Percentiles rank a stretch among this genome's conserved stretches.
phyloP scores from a whole-genome alignment of 441 rosid genomes.

The Populus hybrid region DNA sequence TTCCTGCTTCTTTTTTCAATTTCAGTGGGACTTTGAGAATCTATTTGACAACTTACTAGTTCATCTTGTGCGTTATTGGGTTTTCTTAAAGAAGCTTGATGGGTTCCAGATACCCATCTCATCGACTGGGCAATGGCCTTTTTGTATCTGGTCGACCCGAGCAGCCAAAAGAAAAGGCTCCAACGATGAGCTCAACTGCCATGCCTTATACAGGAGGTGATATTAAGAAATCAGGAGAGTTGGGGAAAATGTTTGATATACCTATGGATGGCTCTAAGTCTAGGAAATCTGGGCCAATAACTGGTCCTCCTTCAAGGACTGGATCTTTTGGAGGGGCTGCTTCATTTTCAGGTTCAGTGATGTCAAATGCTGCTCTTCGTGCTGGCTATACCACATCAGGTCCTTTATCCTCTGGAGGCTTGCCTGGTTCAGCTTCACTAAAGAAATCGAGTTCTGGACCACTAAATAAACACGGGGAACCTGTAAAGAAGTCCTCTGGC shows the following conservation, averaged over 20 bases:
- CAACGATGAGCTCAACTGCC: conserved; percentile 22
- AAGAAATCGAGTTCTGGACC: conserved; percentile 84
- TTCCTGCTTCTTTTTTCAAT: background rate
- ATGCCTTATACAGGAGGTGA: too few species aligned
- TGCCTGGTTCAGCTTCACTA: conserved; percentile 58
- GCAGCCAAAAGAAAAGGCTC: conserved; percentile 51
- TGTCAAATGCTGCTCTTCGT: conserved; percentile 36
- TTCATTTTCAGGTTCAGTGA: conserved; percentile 37
- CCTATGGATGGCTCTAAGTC: conserved; percentile 43
- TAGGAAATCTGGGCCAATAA: conserved; percentile 48
- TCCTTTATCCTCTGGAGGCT: conserved; percentile 45
- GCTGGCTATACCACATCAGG: conserved; percentile 45
- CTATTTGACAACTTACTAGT: background rate
- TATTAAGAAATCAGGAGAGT: conserved; percentile 15
- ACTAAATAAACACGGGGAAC: conserved; percentile 76
- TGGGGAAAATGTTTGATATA: conserved; percentile 49
- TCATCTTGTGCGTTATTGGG: background rate
- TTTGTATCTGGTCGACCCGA: conserved; percentile 52
- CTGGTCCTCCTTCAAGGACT: conserved; percentile 40
- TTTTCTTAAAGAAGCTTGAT: conserved; percentile 22
- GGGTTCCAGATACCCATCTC: conserved; percentile 61
- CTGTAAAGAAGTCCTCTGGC: conserved; percentile 63
- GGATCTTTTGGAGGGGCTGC: conserved; percentile 46
- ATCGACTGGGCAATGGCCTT: conserved; percentile 50
- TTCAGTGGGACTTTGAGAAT: conserved; percentile 4